phyloP scores from a whole-genome alignment of 345 rosid species.

The Arabidopsis thaliana region TAIR10.1 NC_003070.9:27551501-27552000 shows the following conservation, averaged over 20 bases:
- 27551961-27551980: constrained; percentile 58
- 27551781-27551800: constrained; percentile 48
- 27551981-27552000: constrained; percentile 62
- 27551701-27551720: not conserved
- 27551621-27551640: constrained; percentile 68
- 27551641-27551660: constrained; percentile 56
- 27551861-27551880: constrained; percentile 67
- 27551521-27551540: no score
- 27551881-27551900: constrained; percentile 58
- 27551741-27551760: not conserved
- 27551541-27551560: no score
- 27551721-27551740: constrained; percentile 39
- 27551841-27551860: constrained; percentile 76
- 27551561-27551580: constrained; percentile 3
- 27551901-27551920: constrained; percentile 57
- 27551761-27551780: constrained; percentile 57
- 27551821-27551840: constrained; percentile 49
- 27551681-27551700: constrained; percentile 49
- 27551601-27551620: constrained; percentile 55
- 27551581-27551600: constrained; percentile 47
- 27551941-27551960: no score
- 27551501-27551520: no score
- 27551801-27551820: constrained; percentile 51
- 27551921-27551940: no score
- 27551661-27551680: constrained; percentile 59